Conservation (phyloP, 2,329 filamentous ascomycete genomes). For the Phyllosticta paracitricarpa region DNA sequence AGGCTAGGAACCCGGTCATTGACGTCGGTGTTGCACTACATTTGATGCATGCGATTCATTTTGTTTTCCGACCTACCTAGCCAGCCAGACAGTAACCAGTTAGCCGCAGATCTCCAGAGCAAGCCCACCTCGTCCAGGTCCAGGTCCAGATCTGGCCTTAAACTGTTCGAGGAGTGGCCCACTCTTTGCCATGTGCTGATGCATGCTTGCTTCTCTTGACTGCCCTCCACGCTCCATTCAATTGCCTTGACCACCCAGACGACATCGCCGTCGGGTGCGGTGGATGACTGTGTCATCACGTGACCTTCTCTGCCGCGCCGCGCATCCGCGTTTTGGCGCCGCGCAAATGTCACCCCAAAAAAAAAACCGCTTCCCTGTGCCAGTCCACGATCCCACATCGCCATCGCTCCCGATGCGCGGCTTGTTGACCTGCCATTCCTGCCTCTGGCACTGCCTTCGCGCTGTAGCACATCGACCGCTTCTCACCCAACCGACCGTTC, state of each 20-base stretch:
- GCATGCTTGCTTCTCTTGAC: too few species aligned
- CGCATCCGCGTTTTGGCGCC: background rate
- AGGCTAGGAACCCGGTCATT: background rate
- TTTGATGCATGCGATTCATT: background rate
- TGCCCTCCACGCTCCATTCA: too few species aligned
- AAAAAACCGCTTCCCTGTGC: background rate
- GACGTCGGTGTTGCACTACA: background rate
- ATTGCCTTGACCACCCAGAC: too few species aligned
- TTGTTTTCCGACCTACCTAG: background rate
- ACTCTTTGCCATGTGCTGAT: too few species aligned
- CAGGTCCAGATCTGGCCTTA: too few species aligned
- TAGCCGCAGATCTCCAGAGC: too few species aligned
- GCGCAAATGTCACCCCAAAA: background rate
- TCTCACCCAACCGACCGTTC: slow-evolving; percentile 5
- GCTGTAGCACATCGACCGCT: slow-evolving; percentile 26
- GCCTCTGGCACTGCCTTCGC: slow-evolving; percentile 33
- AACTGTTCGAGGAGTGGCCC: too few species aligned
- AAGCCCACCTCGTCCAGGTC: too few species aligned
- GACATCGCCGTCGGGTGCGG: too few species aligned
- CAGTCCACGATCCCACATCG: background rate
- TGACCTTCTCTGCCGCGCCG: background rate
- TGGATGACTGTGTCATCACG: background rate
- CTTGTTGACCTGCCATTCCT: slow-evolving; percentile 28
- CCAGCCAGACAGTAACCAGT: too few species aligned
- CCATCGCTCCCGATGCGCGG: slow-evolving; percentile 29